phyloP scores from a whole-genome alignment of 1,284 basidiomycete genomes.

The Cutaneotrichosporon cavernicola region DNA sequence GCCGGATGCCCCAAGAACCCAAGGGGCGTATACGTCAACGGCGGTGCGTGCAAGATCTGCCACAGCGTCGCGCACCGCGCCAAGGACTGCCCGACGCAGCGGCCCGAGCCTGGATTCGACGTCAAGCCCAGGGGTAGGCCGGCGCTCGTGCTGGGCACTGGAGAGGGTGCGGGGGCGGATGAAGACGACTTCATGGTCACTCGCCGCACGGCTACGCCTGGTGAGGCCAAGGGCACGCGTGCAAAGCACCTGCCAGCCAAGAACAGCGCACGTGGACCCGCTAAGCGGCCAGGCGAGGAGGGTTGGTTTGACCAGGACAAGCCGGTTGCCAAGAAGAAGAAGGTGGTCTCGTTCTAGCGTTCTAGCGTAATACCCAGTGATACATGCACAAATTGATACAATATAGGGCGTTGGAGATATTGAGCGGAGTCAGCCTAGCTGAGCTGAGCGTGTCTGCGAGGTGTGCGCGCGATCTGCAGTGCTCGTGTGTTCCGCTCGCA shows the following conservation, averaged over 20 bases:
- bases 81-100: slow-evolving; percentile 63
- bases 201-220: slow-evolving; percentile 41
- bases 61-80: slow-evolving; percentile 79
- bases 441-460: background rate
- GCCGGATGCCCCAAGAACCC: slow-evolving; percentile 77
- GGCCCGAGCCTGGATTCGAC: slow-evolving; percentile 21
- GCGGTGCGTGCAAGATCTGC: slow-evolving; percentile 86
- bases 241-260: slow-evolving; percentile 37
- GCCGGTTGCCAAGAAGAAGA: slow-evolving; percentile 17
- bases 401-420: background rate
- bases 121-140: background rate
- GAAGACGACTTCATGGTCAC: slow-evolving; percentile 85
- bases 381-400: slow-evolving; percentile 12
- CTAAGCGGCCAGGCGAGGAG: slow-evolving; percentile 29
- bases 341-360: slow-evolving; percentile 26
- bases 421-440: background rate
- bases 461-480: background rate
- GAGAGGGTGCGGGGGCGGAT: slow-evolving; percentile 66
- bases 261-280: slow-evolving; percentile 38
- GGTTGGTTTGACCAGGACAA: slow-evolving; percentile 16
- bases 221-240: slow-evolving; percentile 12
- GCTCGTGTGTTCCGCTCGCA: background rate
- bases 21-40: slow-evolving; percentile 85
- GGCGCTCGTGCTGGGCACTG: slow-evolving; percentile 26
- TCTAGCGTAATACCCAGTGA: slow-evolving; percentile 17